Percentiles rank a stretch among this genome's conserved stretches.
Evolutionary conservation across 2,329 filamentous ascomycete genomes (phyloP).

Genomic region (Talaromyces amestolkiae): DNA sequence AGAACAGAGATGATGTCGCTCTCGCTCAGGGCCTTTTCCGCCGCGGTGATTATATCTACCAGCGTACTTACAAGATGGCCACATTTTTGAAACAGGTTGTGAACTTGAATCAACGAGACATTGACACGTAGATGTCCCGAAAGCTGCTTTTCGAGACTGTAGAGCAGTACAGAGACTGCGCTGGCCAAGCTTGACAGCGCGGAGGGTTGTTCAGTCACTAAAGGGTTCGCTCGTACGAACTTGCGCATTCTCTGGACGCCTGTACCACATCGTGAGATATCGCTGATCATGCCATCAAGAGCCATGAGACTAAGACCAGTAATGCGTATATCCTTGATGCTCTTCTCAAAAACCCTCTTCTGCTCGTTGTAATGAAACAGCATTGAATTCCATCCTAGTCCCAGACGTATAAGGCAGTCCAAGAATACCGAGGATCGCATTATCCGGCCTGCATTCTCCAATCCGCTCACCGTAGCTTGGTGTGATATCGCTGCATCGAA

Average conservation of each 20-base stretch:
- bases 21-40: slow-evolving; percentile 52
- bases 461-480: slow-evolving; percentile 24
- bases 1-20: slow-evolving; percentile 61
- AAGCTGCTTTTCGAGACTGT: slow-evolving; percentile 39
- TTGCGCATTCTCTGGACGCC: slow-evolving; percentile 36
- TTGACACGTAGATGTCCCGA: slow-evolving; percentile 25
- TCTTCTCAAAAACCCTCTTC: slow-evolving; percentile 38
- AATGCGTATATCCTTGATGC: slow-evolving; percentile 45
- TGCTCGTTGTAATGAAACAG: slow-evolving; percentile 43
- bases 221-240: slow-evolving; percentile 34
- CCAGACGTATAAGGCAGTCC: slow-evolving; percentile 40
- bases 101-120: slow-evolving; percentile 38
- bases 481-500: slow-evolving; percentile 41
- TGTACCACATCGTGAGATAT: slow-evolving; percentile 37
- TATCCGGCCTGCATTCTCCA: slow-evolving; percentile 30
- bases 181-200: slow-evolving; percentile 38
- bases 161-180: slow-evolving; percentile 34
- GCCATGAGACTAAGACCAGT: slow-evolving; percentile 51
- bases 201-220: slow-evolving; percentile 29
- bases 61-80: slow-evolving; percentile 38
- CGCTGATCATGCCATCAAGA: slow-evolving; percentile 34
- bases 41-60: slow-evolving; percentile 42
- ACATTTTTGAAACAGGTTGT: slow-evolving; percentile 39
- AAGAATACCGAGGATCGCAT: slow-evolving; percentile 40
- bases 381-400: slow-evolving; percentile 45